Percentiles rank a stretch among this genome's conserved stretches.
These are phyloP conservation scores for Blastobotrys persicus DNA, from an alignment of 1,139 yeast species.

Conservation along the genomic window DNA sequence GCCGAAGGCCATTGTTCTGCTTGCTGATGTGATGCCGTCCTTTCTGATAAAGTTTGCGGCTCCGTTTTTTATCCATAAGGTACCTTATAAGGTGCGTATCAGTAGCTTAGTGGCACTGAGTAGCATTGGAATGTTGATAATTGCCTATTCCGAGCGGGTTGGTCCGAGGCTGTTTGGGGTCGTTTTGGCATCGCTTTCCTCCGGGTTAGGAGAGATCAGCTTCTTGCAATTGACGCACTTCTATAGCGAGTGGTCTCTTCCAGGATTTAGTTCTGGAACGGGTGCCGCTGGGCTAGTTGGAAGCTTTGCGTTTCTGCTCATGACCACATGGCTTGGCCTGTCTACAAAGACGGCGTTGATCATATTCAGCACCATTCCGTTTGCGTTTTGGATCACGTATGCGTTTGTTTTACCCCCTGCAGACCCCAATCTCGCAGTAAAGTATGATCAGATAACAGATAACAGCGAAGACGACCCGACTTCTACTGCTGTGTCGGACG, in stretches of 20 bases:
- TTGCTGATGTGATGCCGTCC: conserved; percentile 87
- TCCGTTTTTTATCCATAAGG: conserved; percentile 71
- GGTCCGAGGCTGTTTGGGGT: conserved; percentile 60
- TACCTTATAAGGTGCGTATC: conserved; percentile 60
- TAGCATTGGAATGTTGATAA: conserved; percentile 69
- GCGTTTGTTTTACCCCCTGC: conserved; percentile 23
- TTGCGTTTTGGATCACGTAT: conserved; percentile 25
- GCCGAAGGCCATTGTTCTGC: conserved; percentile 81
- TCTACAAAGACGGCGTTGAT: conserved; percentile 47
- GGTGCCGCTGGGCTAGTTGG: conserved; percentile 94
- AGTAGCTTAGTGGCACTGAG: conserved; percentile 57
- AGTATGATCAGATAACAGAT: conserved; percentile 9
- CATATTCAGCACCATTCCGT: conserved; percentile 42
- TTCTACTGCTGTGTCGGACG: not conserved
- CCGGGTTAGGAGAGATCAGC: conserved; percentile 89
- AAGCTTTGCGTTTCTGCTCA: conserved; percentile 53
- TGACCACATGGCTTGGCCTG: conserved; percentile 54
- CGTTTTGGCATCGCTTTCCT: conserved; percentile 74
- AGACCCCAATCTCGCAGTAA: conserved; percentile 12
- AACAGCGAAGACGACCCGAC: not conserved
- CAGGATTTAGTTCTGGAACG: conserved; percentile 92
- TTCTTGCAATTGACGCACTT: conserved; percentile 79
- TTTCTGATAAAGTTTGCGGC: conserved; percentile 66
- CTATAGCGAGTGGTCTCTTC: conserved; percentile 53
- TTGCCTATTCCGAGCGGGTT: conserved; percentile 48